Base-by-base conservation (phyloP, 2,329 filamentous ascomycete species). In the Pseudogymnoascus sp. region DNA sequence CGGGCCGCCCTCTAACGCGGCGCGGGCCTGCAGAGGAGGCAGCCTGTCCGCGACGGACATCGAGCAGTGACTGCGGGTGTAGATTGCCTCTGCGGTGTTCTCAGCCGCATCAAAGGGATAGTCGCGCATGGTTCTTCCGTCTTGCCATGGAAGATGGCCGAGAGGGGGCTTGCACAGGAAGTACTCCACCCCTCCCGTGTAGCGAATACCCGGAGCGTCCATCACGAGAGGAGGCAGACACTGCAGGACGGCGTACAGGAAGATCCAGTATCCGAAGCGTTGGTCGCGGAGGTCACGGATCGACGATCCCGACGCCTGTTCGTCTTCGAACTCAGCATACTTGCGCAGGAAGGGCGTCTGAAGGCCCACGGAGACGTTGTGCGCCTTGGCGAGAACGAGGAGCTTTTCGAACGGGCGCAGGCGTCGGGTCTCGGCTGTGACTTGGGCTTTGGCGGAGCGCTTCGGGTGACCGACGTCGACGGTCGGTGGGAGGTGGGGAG, bases 371-470 rank as follows among this genome's bases (percentile, higher is more conserved):
- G 78, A 77, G 49, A 85, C 83, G 67, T 96, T 96, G 76, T 93
- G 93, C 0, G 89, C 88, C 65, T 87, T 88, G 71, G 88, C 86
- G n/a, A 97, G 77, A 35, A 96, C 81, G 18, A 88, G 82, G 14
- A 86, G 84, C 45, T 93, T 81, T 70, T 97, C 91, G 63, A 93
- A 85, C 61, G 89, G 85, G 73, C 91, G 90, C 63, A 97, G 78
- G 70, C 86, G 89, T 76, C 85, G 86, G 16, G 82, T 83, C 64
- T 87, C 83, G 62, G 90, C 83, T 71, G 90, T 91, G 35, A 81
- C 78, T 71, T 93, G 89, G 69, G 91, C 89, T 75, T 91, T 93
- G 1, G 83, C 73, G 18, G 90, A 83, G 33, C 91, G 79, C 1
- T 81, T 81, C 65, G 82, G 76, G 71, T 85, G 89, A 45, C 86